Evolutionary conservation across 1,139 yeast species (phyloP), one percentile per base, ranked within the genome.

Genomic region (Blastobotrys serpentis): DNA sequence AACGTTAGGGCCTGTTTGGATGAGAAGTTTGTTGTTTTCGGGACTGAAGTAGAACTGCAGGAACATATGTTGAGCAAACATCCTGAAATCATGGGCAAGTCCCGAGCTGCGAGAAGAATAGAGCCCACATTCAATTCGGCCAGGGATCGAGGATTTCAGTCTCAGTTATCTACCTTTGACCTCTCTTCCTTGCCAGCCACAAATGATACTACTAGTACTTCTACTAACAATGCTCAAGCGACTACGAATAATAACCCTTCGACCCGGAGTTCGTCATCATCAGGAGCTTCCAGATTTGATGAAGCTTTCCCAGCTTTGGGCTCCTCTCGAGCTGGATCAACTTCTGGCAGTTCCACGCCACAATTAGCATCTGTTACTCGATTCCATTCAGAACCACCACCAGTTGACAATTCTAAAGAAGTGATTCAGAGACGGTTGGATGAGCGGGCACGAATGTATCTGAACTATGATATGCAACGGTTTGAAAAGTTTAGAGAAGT

Each of bases 41-140:
- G 84, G 25, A 92, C 89, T 56, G 95, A 87, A 51, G 70, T 89
- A 53, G 98, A 89, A 59, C 72, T 92, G 46, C 84, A 87, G 45
- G 94, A 95, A 1, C 98, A 92, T 66, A 84, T 88, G 83, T 70
- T 88, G 46, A 80, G 81, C 56, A 92, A 85, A 55, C 98, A 92
- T 66, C 84, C 90, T 3, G 78, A 79, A 2, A 65, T 74, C 10
- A 63, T 69, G 11, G 71, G 68, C 8, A 60, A 52, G 13, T 57
- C 60, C 2, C 56, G 56, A 43, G 55, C 62, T 1, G 62, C 64
- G 2, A 56, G 65, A 32, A 56, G 58, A 11, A 55, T 61, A 14
- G 66, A 64, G n/a, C 53, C 64, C 1, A 57, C 60, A 23, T 56
- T 56, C 53, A 47, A 40, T 11, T 36, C 47, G 7, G 13, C 41